Percentiles rank a stretch among this genome's conserved stretches.
Evolutionary conservation across 2,329 filamentous ascomycete genomes (phyloP).

Genomic region (Falciphora oryzae): DNA sequence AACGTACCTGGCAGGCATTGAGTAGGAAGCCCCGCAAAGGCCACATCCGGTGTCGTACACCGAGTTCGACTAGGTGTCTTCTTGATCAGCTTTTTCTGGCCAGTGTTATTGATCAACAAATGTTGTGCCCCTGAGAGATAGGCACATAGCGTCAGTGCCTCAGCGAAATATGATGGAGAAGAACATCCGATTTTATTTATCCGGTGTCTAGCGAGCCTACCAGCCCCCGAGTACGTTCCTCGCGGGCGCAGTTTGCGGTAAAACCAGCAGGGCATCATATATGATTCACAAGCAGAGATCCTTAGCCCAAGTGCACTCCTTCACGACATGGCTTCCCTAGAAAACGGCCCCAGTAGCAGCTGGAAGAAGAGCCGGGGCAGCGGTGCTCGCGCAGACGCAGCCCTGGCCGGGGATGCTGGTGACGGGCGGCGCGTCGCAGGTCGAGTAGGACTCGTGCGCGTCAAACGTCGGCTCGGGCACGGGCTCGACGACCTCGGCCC

Average conservation of each 20-base stretch:
- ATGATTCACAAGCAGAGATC: background rate
- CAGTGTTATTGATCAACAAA: too few relatives aligned
- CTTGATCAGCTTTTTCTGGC: too few relatives aligned
- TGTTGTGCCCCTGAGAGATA: too few relatives aligned
- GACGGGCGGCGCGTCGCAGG: slow-evolving; percentile 38
- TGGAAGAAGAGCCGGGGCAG: slow-evolving; percentile 14
- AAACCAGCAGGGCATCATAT: background rate
- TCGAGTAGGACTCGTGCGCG: slow-evolving; percentile 34
- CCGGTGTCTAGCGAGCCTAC: too few relatives aligned
- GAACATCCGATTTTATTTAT: too few relatives aligned
- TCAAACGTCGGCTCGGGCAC: slow-evolving; percentile 25
- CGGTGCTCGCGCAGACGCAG: slow-evolving; percentile 29
- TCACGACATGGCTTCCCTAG: background rate
- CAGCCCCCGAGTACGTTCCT: too few relatives aligned
- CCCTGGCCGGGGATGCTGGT: slow-evolving; percentile 35
- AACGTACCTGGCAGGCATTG: too few relatives aligned
- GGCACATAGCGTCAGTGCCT: too few relatives aligned
- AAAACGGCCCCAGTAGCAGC: background rate
- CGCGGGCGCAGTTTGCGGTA: background rate
- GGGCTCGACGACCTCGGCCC: slow-evolving; percentile 40
- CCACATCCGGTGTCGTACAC: too few relatives aligned
- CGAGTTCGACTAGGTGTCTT: too few relatives aligned
- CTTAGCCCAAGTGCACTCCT: background rate
- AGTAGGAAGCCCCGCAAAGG: too few relatives aligned
- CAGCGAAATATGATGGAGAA: too few relatives aligned